Base-by-base conservation (phyloP, 306 rosid genomes). In the Glycyrrhiza uralensis region DNA sequence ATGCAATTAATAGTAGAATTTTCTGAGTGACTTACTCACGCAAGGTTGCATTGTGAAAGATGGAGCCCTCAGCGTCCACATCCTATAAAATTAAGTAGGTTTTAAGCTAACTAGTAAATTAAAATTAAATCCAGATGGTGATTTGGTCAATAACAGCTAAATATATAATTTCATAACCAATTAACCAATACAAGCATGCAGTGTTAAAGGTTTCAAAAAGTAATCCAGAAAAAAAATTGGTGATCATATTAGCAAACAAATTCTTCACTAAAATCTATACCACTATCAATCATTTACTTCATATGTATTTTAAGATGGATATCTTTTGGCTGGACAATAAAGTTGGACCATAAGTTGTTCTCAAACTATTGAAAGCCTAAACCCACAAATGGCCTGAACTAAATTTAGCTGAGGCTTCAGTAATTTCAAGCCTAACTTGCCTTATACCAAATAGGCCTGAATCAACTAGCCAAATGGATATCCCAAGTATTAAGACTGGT, bases 21-120 rank as follows among this genome's bases (percentile, higher is more conserved):
- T 73, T 64, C 45, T 13, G 14, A 66, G 73, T 74, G 54, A 78
- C 93, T 87, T 90, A 93, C 98, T 91, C 98, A 58, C 90, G 89
- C 92, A 93, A 80, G 79, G 83, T 91, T 72, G 97, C 98, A 80
- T 89, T 86, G 70, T 83, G 94, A 84, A 93, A 93, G 71, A 42
- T 91, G 81, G 97, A 89, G 60, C 72, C 90, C 88, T 80, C 98
- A 12, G 98, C 98, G 71, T 93, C 98, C 18, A 80, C 98, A 67
- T 93, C 97, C 98, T 93, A 74, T 36, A 39, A 67, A 51, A 77
- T 69, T 51, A 54, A 32, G 78, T 29, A 54, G 56, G 62, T 17
- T 19, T 38, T 19, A 76, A 47, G 74, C 60, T 50, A 60, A 51
- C 33, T 69, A 46, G 18, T 13, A 56, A 69, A 36, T 66, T 24